phyloP scores from a whole-genome alignment of 352 stramenopile genomes.

The Blastocystis sp. region DNA sequence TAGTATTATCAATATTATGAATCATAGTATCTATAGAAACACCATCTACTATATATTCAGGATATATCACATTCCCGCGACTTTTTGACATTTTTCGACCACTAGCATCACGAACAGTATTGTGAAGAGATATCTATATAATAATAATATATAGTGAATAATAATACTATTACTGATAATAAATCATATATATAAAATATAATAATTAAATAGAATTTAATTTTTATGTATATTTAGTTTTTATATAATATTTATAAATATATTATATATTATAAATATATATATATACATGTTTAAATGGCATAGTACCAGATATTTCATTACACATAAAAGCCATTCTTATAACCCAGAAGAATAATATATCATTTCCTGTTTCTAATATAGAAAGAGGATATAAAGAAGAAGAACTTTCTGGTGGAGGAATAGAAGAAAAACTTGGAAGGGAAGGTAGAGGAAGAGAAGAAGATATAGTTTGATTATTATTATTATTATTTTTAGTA shows the following conservation, averaged over 20 bases:
- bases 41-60: conserved; percentile 64
- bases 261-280: too few relatives aligned
- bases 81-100: conserved; percentile 99
- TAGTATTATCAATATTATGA: background rate
- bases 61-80: conserved; percentile 92
- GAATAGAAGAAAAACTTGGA: conserved; percentile 55
- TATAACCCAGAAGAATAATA: conserved; percentile 99
- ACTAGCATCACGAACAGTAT: conserved; percentile 86
- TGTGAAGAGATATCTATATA: conserved; percentile 92
- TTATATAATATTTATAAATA: too few relatives aligned
- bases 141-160: too few relatives aligned
- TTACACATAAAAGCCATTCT: conserved; percentile 86
- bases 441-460: conserved; percentile 33
- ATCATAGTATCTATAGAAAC: conserved; percentile 8
- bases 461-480: too few relatives aligned
- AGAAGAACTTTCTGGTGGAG: too few relatives aligned
- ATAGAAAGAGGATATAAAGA: conserved; percentile 83
- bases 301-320: conserved; percentile 79
- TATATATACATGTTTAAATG: conserved; percentile 83
- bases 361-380: conserved; percentile 97
- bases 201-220: too few relatives aligned
- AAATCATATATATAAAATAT: too few relatives aligned
- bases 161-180: too few relatives aligned
- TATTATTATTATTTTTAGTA: too few relatives aligned
- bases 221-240: too few relatives aligned